Base-by-base conservation (phyloP, 495 filamentous ascomycete genomes). In the Podospora bellae-mahoneyi region DNA sequence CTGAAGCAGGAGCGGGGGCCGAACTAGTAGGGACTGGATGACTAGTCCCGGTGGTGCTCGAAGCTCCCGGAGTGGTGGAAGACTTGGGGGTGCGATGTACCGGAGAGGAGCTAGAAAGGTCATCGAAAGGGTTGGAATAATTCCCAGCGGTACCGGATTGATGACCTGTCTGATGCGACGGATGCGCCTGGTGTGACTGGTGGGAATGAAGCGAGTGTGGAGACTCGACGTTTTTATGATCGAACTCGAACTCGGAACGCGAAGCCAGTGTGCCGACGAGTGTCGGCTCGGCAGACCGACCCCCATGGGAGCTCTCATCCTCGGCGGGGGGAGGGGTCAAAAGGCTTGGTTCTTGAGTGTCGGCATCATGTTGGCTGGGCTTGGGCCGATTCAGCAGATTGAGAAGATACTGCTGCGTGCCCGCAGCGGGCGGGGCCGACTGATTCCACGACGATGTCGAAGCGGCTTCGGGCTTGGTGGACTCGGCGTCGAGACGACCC, bases 341-440 rank as follows among this genome's bases (percentile, higher is more conserved):
- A 2, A 82, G 66, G 77, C 75, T 60, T 69, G 82, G 68, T 57
- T 80, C 71, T 56, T 79, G 74, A 71, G 71, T 64, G 75, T 84
- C 74, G 69, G 74, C 70, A 55, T 85, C 81, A 64, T 78, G 79
- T 72, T 87, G 81, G 54, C 80, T 75, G 58, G 82, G 82, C 79
- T 88, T 87, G 59, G 82, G 85, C 55, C 80, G 80, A 65, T 84
- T 82, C 23, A 87, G 74, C 18, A 87, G 72, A 64, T 83, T 80
- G 54, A 87, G 78, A 26, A 87, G 78, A 59, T 84, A 85, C 39
- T 80, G 77, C 67, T 85, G 83, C 13, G 84, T 85, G 70, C 83
- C 79, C 1, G 71, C 69, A 32, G 26, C 19, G 1, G 82, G 74
- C 57, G 84, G 81, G 19, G 83, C 75, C 4, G 74, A 72, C 4